Evolutionary conservation across 78 protist species (phyloP).

Genomic region (Dictyostelium intermedium): DNA sequence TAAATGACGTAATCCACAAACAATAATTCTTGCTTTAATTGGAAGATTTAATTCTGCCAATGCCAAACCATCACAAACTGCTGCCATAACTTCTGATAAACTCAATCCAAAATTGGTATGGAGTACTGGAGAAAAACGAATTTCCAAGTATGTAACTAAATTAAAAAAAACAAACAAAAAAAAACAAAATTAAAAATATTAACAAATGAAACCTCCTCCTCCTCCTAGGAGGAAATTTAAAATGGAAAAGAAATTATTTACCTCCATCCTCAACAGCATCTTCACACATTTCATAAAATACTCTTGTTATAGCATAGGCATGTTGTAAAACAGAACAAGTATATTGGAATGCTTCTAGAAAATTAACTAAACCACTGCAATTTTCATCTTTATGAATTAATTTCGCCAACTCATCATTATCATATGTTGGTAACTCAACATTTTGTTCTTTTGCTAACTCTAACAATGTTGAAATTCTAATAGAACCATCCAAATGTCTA

Average conservation of each 20-base stretch:
- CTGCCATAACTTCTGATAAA: slow-evolving; percentile 80
- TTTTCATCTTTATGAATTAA: slow-evolving; percentile 41
- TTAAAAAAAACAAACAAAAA: too few species aligned
- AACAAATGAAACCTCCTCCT: too few species aligned
- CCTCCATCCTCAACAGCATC: slow-evolving; percentile 84
- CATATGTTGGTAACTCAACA: slow-evolving; percentile 69
- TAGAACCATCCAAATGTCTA: slow-evolving; percentile 80
- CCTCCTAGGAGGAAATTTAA: too few species aligned
- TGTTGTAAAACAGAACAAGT: slow-evolving; percentile 54
- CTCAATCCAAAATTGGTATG: slow-evolving; percentile 78
- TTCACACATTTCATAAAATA: slow-evolving; percentile 84
- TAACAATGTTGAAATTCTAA: slow-evolving; percentile 18
- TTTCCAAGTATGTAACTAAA: slow-evolving; percentile 81
- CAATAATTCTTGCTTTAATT: slow-evolving; percentile 84
- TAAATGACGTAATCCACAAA: slow-evolving; percentile 87
- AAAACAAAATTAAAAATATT: too few species aligned
- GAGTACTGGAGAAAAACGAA: slow-evolving; percentile 90
- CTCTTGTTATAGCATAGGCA: slow-evolving; percentile 80
- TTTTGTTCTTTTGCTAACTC: slow-evolving; percentile 80
- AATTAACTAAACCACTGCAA: slow-evolving; percentile 37
- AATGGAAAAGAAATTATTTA: not conserved
- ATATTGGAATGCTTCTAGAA: slow-evolving; percentile 48
- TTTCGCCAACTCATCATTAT: slow-evolving; percentile 57
- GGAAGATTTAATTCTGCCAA: slow-evolving; percentile 62
- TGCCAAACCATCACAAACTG: slow-evolving; percentile 84